phyloP scores from a whole-genome alignment of 805 yeast species.

The Torulaspora quercuum region DNA sequence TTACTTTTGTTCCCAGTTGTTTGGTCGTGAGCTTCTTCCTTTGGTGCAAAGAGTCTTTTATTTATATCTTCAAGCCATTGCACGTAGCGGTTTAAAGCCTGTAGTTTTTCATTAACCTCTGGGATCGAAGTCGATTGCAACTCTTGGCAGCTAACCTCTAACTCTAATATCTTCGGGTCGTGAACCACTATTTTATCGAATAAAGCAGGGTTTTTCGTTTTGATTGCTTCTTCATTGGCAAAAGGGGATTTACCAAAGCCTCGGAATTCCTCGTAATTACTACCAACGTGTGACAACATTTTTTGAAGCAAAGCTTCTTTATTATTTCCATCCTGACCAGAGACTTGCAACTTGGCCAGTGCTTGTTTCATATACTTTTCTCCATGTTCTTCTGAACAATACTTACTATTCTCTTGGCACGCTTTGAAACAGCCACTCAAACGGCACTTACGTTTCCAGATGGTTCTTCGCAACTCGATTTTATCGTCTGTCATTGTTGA shows the following conservation, averaged over 20 bases:
- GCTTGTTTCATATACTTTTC: slow-evolving; percentile 19
- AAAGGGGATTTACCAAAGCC: slow-evolving; percentile 23
- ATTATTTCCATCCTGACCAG: slow-evolving; percentile 6
- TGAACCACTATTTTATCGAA: slow-evolving; percentile 18
- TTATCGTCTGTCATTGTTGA: slow-evolving; percentile 11
- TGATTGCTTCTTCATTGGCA: slow-evolving; percentile 18
- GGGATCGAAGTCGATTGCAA: slow-evolving; percentile 19
- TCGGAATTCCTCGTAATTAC: slow-evolving; percentile 17
- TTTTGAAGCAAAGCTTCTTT: slow-evolving; percentile 8
- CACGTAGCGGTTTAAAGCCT: slow-evolving; percentile 25
- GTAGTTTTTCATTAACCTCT: slow-evolving; percentile 13
- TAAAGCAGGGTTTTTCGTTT: slow-evolving; percentile 16
- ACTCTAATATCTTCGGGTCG: slow-evolving; percentile 21
- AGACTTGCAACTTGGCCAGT: slow-evolving; percentile 15
- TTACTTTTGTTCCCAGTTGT: slow-evolving; percentile 2
- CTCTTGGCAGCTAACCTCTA: slow-evolving; percentile 16
- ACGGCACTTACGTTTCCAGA: slow-evolving; percentile 78
- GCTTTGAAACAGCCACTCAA: slow-evolving; percentile 47
- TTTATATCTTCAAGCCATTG: slow-evolving; percentile 34
- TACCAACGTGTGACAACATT: slow-evolving; percentile 8
- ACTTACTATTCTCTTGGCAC: slow-evolving; percentile 50
- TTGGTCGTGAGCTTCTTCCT: slow-evolving; percentile 1
- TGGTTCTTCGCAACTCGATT: slow-evolving; percentile 43
- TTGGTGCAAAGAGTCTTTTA: slow-evolving; percentile 16
- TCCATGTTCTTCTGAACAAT: slow-evolving; percentile 76